Percentiles rank a stretch among this genome's conserved stretches.
Evolutionary conservation across 2,329 filamentous ascomycete genomes (phyloP).

Genomic region (Dendryphion nanum): DNA sequence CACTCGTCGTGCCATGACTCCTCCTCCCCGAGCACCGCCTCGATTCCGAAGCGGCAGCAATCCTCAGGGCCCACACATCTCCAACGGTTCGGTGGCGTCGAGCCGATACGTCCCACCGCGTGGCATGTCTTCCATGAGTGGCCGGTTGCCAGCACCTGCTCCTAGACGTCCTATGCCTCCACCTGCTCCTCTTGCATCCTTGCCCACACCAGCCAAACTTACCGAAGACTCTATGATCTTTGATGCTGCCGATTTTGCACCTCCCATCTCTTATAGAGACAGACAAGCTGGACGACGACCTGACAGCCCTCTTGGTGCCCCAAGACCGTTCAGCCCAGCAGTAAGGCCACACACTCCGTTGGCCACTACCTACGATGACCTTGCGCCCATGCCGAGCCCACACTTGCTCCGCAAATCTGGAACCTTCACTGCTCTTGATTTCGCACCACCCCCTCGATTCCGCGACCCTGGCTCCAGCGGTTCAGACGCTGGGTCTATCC

Average conservation of each 20-base stretch:
- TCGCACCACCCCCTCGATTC: slow-evolving; percentile 75
- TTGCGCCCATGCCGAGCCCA: slow-evolving; percentile 81
- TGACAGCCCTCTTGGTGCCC: slow-evolving; percentile 58
- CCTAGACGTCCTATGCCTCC: slow-evolving; percentile 66
- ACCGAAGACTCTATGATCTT: slow-evolving; percentile 72
- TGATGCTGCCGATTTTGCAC: slow-evolving; percentile 81
- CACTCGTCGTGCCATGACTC: slow-evolving; percentile 90
- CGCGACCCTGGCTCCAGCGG: slow-evolving; percentile 43
- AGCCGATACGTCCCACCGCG: slow-evolving; percentile 37
- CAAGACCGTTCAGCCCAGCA: slow-evolving; percentile 70
- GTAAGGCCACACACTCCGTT: slow-evolving; percentile 76
- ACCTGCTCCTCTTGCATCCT: slow-evolving; percentile 67
- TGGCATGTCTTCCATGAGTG: slow-evolving; percentile 44
- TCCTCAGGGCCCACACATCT: slow-evolving; percentile 41
- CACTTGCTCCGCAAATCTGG: slow-evolving; percentile 73
- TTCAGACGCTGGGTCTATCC: slow-evolving; percentile 51
- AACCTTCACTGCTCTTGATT: slow-evolving; percentile 77
- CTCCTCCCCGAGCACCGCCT: slow-evolving; percentile 70
- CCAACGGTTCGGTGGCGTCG: slow-evolving; percentile 51
- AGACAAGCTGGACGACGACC: slow-evolving; percentile 64
- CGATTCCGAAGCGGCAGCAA: slow-evolving; percentile 45
- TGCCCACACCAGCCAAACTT: slow-evolving; percentile 84
- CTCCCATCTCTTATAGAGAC: slow-evolving; percentile 62
- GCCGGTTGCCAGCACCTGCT: slow-evolving; percentile 35
- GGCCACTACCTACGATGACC: slow-evolving; percentile 81